A percentile compares a stretch with the other conserved stretches of the same genome.
These are phyloP conservation scores for Arachis monticola DNA, from an alignment of 331 rosid genomes.

Conservation along the genomic window DNA sequence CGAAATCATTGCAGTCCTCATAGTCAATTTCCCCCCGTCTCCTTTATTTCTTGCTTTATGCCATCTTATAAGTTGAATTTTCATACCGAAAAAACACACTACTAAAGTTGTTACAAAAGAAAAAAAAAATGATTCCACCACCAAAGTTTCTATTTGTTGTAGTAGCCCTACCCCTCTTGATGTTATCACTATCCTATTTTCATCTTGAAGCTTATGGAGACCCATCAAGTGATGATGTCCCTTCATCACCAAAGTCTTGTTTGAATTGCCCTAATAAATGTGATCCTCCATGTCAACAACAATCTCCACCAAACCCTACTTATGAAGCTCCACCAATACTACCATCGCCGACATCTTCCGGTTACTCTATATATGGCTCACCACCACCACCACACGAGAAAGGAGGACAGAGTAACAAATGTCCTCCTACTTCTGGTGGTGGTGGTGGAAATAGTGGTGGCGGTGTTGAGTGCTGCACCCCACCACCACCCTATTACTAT, in stretches of 20 bases:
- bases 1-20: constrained; percentile 13
- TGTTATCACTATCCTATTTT: constrained; percentile 13
- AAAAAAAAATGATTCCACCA: constrained; percentile 29
- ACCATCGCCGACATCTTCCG: constrained; percentile 19
- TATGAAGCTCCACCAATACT: constrained; percentile 33
- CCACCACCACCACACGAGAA: constrained; percentile 45
- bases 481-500: constrained; percentile 41
- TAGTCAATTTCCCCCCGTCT: no score
- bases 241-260: constrained; percentile 29
- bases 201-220: constrained; percentile 37
- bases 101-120: background rate
- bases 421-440: constrained; percentile 57
- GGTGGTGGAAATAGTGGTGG: constrained; percentile 15
- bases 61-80: background rate
- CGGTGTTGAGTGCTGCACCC: constrained; percentile 56
- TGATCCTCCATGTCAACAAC: constrained; percentile 41
- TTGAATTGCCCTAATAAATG: background rate
- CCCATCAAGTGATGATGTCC: constrained; percentile 6
- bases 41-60: background rate
- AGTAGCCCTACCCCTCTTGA: constrained; percentile 8
- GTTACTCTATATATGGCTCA: constrained; percentile 24
- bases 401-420: constrained; percentile 45
- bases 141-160: constrained; percentile 12
- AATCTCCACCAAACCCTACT: constrained; percentile 28
- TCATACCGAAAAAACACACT: background rate